Evolutionary conservation across 179 eudicot species (phyloP).

Genomic region (Patellifolia procumbens): DNA sequence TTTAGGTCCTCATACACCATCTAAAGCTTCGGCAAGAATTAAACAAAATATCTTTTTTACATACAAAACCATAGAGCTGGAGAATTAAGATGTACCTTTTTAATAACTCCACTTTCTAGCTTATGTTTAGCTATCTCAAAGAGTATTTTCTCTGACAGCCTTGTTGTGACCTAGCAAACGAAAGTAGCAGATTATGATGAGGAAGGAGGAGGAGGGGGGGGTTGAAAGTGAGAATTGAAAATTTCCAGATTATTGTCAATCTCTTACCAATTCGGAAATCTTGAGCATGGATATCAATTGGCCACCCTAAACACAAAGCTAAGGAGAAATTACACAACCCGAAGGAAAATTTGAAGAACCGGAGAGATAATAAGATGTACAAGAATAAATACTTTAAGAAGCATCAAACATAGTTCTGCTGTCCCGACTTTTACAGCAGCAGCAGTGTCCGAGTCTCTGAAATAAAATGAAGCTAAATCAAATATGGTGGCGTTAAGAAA

Average conservation of each 20-base stretch:
- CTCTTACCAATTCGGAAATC: constrained; percentile 58
- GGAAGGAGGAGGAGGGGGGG: constrained; percentile 1
- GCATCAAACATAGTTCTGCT: constrained; percentile 51
- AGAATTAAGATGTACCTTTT: constrained; percentile 52
- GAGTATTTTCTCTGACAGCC: constrained; percentile 57
- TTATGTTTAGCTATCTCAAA: constrained; percentile 70
- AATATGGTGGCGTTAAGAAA: constrained; percentile 6
- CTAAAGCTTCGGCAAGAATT: background rate
- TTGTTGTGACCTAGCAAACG: constrained; percentile 57
- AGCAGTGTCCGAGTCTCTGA: constrained; percentile 54
- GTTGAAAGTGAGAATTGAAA: constrained; percentile 6
- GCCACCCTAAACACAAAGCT: constrained; percentile 60
- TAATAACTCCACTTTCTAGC: constrained; percentile 57
- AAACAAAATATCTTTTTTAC: background rate
- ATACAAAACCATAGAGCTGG: background rate
- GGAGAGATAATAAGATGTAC: background rate
- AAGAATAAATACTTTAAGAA: constrained; percentile 63
- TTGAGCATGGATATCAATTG: constrained; percentile 67
- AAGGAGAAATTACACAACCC: constrained; percentile 18
- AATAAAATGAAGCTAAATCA: constrained; percentile 28
- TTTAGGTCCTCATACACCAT: background rate
- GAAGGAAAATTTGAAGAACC: background rate
- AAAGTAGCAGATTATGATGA: constrained; percentile 6
- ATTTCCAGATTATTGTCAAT: constrained; percentile 8
- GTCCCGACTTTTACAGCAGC: constrained; percentile 68